phyloP scores from a whole-genome alignment of 345 rosid genomes.

The Eucalyptus cladocalyx region DNA sequence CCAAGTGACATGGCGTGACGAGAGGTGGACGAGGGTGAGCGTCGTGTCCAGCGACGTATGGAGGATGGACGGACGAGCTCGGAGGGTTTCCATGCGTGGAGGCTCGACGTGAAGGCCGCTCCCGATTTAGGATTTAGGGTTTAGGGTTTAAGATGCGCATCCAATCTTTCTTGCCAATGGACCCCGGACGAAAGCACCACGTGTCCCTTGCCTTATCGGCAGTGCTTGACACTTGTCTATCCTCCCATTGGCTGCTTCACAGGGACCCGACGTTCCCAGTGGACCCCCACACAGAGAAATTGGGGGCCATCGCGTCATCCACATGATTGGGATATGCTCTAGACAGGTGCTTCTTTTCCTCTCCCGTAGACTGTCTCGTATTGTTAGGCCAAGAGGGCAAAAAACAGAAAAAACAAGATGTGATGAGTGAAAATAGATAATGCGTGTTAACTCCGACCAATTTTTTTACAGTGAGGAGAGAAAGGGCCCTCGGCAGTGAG shows the following conservation, averaged over 20 bases:
- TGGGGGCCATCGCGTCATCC: not conserved
- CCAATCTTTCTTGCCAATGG: too few species aligned
- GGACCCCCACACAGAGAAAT: not conserved
- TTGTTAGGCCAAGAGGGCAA: too few species aligned
- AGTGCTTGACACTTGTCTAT: not conserved
- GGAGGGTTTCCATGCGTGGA: slow-evolving; percentile 59
- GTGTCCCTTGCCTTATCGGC: not conserved
- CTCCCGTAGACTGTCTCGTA: not conserved
- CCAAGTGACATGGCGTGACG: too few species aligned
- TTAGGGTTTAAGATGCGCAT: slow-evolving; percentile 19
- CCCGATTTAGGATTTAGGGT: too few species aligned
- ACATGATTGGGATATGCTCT: not conserved
- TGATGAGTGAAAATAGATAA: too few species aligned
- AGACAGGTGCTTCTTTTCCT: not conserved
- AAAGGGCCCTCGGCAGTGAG: not conserved
- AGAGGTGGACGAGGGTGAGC: not conserved
- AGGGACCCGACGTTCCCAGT: not conserved
- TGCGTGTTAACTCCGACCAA: too few species aligned
- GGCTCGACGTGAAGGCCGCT: slow-evolving; percentile 58
- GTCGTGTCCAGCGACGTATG: slow-evolving; percentile 60
- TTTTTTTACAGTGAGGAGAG: too few species aligned
- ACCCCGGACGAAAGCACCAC: not conserved
- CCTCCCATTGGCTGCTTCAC: not conserved
- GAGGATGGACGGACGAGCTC: slow-evolving; percentile 27
- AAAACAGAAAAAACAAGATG: too few species aligned